Evolutionary conservation across 139 green algal species (phyloP).

Genomic region (Auxenochlorella protothecoides): DNA sequence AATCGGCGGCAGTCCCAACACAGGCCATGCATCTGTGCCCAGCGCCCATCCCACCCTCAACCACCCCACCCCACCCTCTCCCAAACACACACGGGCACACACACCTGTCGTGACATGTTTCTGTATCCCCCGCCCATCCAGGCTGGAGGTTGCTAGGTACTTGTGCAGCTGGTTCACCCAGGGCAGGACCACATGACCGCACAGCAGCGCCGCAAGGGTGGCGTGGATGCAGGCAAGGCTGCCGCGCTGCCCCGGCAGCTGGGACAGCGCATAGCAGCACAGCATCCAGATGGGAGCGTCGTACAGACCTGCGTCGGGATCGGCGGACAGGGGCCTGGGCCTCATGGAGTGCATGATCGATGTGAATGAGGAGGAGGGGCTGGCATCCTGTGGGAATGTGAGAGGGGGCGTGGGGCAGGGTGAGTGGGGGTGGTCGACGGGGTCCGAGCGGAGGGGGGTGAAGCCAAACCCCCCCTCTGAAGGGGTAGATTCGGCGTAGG

Average conservation of each 20-base stretch:
- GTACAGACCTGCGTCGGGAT: neutral
- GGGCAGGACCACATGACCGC: neutral
- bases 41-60: too few relatives aligned
- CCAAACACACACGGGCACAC: too few relatives aligned
- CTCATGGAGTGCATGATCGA: neutral
- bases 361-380: neutral
- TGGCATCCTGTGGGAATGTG: neutral
- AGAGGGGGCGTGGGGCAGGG: neutral
- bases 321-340: neutral
- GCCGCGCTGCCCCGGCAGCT: neutral
- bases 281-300: neutral
- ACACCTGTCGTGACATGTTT: neutral
- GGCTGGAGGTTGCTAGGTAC: neutral
- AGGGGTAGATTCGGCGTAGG: too few relatives aligned
- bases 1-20: too few relatives aligned
- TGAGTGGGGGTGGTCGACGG: neutral
- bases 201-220: neutral
- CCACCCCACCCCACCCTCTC: too few relatives aligned
- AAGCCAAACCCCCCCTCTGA: too few relatives aligned
- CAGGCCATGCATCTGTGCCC: too few relatives aligned
- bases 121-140: neutral
- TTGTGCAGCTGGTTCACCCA: neutral
- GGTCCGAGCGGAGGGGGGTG: too few relatives aligned
- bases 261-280: neutral
- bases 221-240: neutral